Percentiles rank a stretch among this genome's conserved stretches.
Evolutionary conservation across 495 filamentous ascomycete species (phyloP).

Genomic region (Evernia prunastri): DNA sequence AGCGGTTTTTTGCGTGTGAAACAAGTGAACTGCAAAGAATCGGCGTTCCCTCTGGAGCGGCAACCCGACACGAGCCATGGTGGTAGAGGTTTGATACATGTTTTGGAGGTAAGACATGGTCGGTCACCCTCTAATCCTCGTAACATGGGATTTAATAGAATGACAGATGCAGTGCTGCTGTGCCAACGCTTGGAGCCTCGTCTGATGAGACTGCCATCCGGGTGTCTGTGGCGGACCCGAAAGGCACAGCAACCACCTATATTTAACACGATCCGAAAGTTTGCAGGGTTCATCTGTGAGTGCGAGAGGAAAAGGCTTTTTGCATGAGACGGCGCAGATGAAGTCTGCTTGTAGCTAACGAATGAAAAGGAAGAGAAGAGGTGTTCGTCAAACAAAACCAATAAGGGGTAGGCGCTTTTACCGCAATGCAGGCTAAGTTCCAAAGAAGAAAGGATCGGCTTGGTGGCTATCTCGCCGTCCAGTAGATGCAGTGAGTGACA

Average conservation of each 20-base stretch:
- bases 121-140: neutral
- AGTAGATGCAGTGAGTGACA: neutral
- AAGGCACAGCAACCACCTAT: neutral
- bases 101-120: neutral
- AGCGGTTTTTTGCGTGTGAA: constrained; percentile 11
- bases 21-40: neutral
- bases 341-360: neutral
- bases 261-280: neutral
- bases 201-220: neutral
- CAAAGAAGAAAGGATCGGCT: neutral
- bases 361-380: neutral
- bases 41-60: neutral
- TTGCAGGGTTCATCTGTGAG: neutral
- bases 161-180: neutral
- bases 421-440: neutral
- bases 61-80: neutral
- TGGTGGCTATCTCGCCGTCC: constrained; percentile 1
- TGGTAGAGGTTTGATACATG: neutral
- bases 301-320: neutral
- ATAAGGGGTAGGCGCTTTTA: constrained; percentile 4
- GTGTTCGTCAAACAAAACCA: neutral
- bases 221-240: neutral
- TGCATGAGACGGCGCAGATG: constrained; percentile 11
- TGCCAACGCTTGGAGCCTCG: neutral
- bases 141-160: neutral